phyloP scores from a whole-genome alignment of 805 yeast genomes.

The Candida easanensis region DNA sequence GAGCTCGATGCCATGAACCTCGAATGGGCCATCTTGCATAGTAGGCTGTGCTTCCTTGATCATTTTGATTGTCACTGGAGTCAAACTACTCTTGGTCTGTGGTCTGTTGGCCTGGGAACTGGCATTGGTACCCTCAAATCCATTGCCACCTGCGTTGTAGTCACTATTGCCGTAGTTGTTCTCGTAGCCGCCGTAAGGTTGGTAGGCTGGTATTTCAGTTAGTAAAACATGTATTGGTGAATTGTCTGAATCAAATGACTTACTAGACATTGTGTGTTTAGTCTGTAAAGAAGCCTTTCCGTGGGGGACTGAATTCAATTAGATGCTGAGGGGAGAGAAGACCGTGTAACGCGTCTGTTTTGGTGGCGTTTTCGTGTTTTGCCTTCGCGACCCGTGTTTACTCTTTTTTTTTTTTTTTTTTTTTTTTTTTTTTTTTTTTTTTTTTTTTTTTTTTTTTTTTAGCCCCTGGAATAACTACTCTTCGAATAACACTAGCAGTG shows the following conservation, averaged over 20 bases:
- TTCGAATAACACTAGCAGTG: no score
- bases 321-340: neutral
- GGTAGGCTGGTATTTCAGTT: constrained; percentile 32
- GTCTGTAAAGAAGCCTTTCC: neutral
- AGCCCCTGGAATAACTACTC: no score
- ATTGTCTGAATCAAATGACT: neutral
- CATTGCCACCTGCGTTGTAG: constrained; percentile 31
- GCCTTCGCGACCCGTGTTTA: neutral
- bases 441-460: no score
- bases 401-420: neutral
- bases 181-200: constrained; percentile 33
- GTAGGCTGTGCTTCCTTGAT: constrained; percentile 56
- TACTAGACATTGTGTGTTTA: neutral
- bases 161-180: constrained; percentile 22
- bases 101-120: constrained; percentile 30
- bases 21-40: constrained; percentile 67
- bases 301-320: no score
- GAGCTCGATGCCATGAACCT: constrained; percentile 55
- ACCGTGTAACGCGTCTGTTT: neutral
- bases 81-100: constrained; percentile 37
- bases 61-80: constrained; percentile 76
- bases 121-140: constrained; percentile 33
- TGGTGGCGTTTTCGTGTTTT: neutral
- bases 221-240: neutral
- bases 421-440: neutral